Evolutionary conservation across 352 stramenopile genomes (phyloP).

Genomic region (Pythium plurisporium): DNA sequence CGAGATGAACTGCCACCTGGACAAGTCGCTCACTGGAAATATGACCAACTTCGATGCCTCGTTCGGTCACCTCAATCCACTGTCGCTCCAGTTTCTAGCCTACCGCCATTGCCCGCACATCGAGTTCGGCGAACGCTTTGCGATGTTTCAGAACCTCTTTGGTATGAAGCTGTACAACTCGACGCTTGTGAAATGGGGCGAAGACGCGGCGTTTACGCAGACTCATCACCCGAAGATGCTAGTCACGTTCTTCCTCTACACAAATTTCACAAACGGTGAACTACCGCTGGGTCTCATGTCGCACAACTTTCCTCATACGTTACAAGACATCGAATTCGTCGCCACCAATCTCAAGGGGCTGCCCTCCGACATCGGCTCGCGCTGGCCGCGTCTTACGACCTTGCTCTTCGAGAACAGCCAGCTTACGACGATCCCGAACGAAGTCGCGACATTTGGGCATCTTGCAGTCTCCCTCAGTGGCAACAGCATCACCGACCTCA

Average conservation of each 20-base stretch:
- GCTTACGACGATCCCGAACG: neutral
- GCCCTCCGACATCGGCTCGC: neutral
- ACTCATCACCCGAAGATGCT: neutral
- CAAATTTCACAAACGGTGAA: neutral
- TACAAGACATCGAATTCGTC: conserved; percentile 6
- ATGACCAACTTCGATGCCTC: neutral
- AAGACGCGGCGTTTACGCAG: neutral
- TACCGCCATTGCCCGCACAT: conserved; percentile 13
- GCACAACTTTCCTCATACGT: neutral
- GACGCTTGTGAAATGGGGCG: neutral
- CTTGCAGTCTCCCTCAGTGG: neutral
- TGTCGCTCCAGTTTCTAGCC: conserved; percentile 1
- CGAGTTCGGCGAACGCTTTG: neutral
- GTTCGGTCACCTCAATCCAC: neutral
- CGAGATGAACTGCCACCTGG: conserved; percentile 1
- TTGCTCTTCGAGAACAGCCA: neutral
- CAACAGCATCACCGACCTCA: conserved; percentile 4
- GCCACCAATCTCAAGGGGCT: conserved; percentile 1
- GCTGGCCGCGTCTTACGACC: neutral
- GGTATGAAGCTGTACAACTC: conserved; percentile 20
- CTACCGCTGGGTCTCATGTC: neutral
- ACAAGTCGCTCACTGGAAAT: neutral
- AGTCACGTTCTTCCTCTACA: neutral
- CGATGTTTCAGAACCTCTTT: conserved; percentile 2
- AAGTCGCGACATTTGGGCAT: neutral